Conservation (phyloP, 2,329 filamentous ascomycete genomes). For the Truncatella angustata region DNA sequence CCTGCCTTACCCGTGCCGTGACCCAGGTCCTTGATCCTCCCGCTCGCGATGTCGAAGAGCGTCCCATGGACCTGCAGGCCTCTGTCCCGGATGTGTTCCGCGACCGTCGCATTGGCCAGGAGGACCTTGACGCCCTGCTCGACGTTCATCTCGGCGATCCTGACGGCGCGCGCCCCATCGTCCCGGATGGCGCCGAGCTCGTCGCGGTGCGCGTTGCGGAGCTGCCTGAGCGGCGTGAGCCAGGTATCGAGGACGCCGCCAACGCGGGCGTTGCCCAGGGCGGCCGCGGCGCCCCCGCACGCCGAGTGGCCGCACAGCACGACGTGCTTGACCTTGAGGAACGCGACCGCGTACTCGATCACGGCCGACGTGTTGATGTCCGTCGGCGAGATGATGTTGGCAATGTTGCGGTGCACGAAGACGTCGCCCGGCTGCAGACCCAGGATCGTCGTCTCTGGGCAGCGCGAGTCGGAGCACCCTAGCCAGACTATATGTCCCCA, state of each 20-base stretch:
- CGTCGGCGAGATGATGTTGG: constrained; percentile 73
- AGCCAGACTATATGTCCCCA: constrained; percentile 66
- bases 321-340: constrained; percentile 70
- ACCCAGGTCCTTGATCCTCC: constrained; percentile 48
- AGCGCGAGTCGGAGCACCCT: constrained; percentile 82
- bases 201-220: constrained; percentile 44
- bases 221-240: constrained; percentile 48
- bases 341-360: constrained; percentile 74
- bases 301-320: constrained; percentile 68
- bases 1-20: constrained; percentile 32
- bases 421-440: constrained; percentile 79
- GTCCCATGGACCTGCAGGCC: constrained; percentile 75
- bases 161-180: constrained; percentile 52
- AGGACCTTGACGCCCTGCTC: constrained; percentile 64
- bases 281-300: constrained; percentile 66
- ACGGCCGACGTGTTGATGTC: constrained; percentile 75
- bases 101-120: constrained; percentile 65
- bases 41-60: constrained; percentile 63
- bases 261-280: constrained; percentile 44
- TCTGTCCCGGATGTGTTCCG: constrained; percentile 68
- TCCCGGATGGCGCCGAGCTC: constrained; percentile 56
- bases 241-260: constrained; percentile 56
- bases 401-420: constrained; percentile 89
- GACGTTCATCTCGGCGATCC: constrained; percentile 77
- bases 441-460: constrained; percentile 79